Conservation (phyloP, 495 filamentous ascomycete species). For the Penicillium riverlandense region DNA sequence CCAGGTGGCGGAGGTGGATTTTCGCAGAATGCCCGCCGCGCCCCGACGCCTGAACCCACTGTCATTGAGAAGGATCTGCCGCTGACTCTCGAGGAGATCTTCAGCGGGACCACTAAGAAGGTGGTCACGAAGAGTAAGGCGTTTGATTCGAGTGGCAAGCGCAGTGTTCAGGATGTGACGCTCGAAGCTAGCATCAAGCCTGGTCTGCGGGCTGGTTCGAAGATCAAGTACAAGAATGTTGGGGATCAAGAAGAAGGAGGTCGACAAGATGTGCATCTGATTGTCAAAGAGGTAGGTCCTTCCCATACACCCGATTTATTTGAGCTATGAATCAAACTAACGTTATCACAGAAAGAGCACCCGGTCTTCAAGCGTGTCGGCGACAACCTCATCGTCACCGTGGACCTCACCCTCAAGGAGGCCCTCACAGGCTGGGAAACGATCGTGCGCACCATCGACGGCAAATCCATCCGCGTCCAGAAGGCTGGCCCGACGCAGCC, state of each 20-base stretch:
- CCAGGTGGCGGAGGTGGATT: constrained; percentile 38
- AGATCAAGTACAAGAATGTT: constrained; percentile 94
- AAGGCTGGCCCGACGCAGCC: constrained; percentile 80
- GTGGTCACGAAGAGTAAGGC: constrained; percentile 96
- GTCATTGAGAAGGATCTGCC: constrained; percentile 79
- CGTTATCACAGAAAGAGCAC: constrained; percentile 65
- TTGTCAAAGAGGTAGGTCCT: constrained; percentile 78
- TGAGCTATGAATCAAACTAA: constrained; percentile 8
- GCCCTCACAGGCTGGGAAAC: constrained; percentile 92
- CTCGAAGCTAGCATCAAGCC: constrained; percentile 92
- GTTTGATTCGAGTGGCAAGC: constrained; percentile 77
- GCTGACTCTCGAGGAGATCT: constrained; percentile 82
- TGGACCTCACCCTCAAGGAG: constrained; percentile 87
- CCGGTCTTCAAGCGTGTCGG: constrained; percentile 75
- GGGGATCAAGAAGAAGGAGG: constrained; percentile 96
- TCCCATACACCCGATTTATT: not conserved
- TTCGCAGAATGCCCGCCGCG: constrained; percentile 35
- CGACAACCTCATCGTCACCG: constrained; percentile 69
- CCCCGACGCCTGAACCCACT: constrained; percentile 75
- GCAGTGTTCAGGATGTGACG: constrained; percentile 78
- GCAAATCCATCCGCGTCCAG: constrained; percentile 67
- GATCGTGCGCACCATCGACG: constrained; percentile 89
- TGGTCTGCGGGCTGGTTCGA: constrained; percentile 89
- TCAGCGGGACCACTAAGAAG: constrained; percentile 79
- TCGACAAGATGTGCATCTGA: constrained; percentile 92